Percentiles rank a stretch among this genome's conserved stretches.
Evolutionary conservation across 108 stramenopile species (phyloP).

Genomic region (Skeletonema grethae): DNA sequence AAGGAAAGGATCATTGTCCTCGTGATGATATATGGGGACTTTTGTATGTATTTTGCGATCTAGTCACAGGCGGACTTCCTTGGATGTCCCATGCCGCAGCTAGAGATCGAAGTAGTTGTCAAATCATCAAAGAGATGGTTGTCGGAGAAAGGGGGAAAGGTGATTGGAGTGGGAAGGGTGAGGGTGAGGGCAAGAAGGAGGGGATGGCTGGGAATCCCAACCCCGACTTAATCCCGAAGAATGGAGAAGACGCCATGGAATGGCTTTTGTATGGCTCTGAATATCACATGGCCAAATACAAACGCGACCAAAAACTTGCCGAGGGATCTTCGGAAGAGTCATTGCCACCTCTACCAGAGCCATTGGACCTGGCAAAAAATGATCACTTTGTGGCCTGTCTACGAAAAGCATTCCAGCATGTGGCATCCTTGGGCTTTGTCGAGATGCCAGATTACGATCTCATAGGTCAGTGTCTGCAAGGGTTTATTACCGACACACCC

Average conservation of each 20-base stretch:
- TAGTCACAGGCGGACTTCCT: constrained; percentile 82
- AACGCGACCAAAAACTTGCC: constrained; percentile 35
- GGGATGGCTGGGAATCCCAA: constrained; percentile 21
- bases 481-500: constrained; percentile 51
- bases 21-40: constrained; percentile 89
- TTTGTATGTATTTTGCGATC: constrained; percentile 88
- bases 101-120: constrained; percentile 69
- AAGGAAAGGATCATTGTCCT: constrained; percentile 74
- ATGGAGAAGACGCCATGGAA: constrained; percentile 57
- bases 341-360: constrained; percentile 54
- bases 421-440: constrained; percentile 59
- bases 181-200: constrained; percentile 15
- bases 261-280: constrained; percentile 73
- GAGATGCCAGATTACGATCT: constrained; percentile 82
- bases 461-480: constrained; percentile 62
- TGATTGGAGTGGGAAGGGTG: constrained; percentile 27
- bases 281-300: constrained; percentile 69
- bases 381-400: constrained; percentile 54
- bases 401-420: constrained; percentile 73
- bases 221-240: constrained; percentile 32
- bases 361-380: constrained; percentile 64
- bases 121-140: constrained; percentile 75
- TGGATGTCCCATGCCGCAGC: constrained; percentile 87
- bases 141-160: constrained; percentile 55
- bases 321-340: constrained; percentile 32